Evolutionary conservation across 2,329 filamentous ascomycete genomes (phyloP), one percentile per base, ranked within the genome.

Genomic region (Thyridium curvatum): DNA sequence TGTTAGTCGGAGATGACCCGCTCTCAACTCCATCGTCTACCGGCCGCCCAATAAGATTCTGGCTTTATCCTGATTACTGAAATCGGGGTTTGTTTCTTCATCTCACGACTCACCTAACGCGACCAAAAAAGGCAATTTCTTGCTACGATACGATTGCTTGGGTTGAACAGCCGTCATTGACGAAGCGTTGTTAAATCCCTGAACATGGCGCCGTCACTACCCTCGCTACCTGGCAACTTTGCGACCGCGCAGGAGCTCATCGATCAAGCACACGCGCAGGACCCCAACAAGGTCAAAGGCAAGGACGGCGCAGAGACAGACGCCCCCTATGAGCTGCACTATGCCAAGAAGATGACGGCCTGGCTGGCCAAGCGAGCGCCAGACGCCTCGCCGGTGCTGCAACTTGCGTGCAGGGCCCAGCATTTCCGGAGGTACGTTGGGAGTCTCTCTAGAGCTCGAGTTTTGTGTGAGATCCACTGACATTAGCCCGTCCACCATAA

Each of bases 381-480:
- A 0, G 49, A 68, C 18, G 80, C 86, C 2, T 79, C 82, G 2
- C 79, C 82, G 2, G 62, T 76, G 17, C 69, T 94, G 39, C 78
- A 78, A 45, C 70, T 93, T 34, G 88, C 88, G 14, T 84, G 89
- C 48, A 81, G 86, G 47, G 87, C 86, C 10, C 88, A 94, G 59
- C 88, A 94, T 60, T 86, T 94, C 52, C 77, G 82, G 38, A 80
- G 86, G 62, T 74, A 47, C n/a, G n/a, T n/a, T n/a, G n/a, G n/a
- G n/a, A n/a, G n/a, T n/a, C n/a, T n/a, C n/a, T n/a, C n/a, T n/a
- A n/a, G n/a, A n/a, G n/a, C n/a, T n/a, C n/a, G n/a, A n/a, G n/a
- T n/a, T n/a, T n/a, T n/a, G n/a, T n/a, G n/a, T n/a, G 21, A 26
- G 21, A 26, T 6, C 6, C 21, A 26, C 21, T 26, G 10, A 26